Percentiles rank a stretch among this genome's conserved stretches.
Evolutionary conservation across 768 basidiomycete genomes (phyloP).

Genomic region (Hortiboletus flavorubellus): DNA sequence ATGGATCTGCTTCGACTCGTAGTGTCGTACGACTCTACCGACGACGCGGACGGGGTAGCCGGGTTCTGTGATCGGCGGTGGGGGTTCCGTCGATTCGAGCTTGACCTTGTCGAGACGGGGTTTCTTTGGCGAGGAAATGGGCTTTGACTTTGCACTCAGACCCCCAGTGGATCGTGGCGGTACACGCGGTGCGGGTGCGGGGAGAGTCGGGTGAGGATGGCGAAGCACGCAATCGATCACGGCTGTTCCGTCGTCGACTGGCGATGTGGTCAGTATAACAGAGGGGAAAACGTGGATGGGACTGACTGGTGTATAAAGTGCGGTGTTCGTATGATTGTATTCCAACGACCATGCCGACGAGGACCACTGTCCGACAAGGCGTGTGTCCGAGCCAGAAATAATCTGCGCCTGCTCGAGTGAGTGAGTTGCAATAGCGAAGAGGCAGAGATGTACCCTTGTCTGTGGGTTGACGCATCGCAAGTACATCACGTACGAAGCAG

Average conservation of each 20-base stretch:
- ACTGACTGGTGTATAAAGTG: slow-evolving; percentile 54
- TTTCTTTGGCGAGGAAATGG: slow-evolving; percentile 14
- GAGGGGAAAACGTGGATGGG: background rate
- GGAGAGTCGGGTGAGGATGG: slow-evolving; percentile 32
- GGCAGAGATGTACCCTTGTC: slow-evolving; percentile 27
- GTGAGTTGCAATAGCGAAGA: background rate
- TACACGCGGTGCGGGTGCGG: slow-evolving; percentile 7
- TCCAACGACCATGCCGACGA: slow-evolving; percentile 66
- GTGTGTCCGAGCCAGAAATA: slow-evolving; percentile 71
- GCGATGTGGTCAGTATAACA: background rate
- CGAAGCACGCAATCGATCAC: slow-evolving; percentile 65
- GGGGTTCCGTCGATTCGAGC: slow-evolving; percentile 14
- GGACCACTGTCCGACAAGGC: slow-evolving; percentile 61
- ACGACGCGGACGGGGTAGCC: slow-evolving; percentile 46
- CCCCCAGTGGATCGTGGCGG: slow-evolving; percentile 4
- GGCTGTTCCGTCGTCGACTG: slow-evolving; percentile 77
- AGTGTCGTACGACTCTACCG: slow-evolving; percentile 43
- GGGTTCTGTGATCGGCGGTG: slow-evolving; percentile 40
- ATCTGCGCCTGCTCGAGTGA: slow-evolving; percentile 41
- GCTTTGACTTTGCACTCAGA: background rate
- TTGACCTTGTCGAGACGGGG: slow-evolving; percentile 7
- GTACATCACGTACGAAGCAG: slow-evolving; percentile 54
- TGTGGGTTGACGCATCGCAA: slow-evolving; percentile 40
- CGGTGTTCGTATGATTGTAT: slow-evolving; percentile 57
- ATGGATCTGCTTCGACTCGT: slow-evolving; percentile 44